A percentile compares a stretch with the other conserved stretches of the same genome.
phyloP scores from a whole-genome alignment of 2,329 filamentous ascomycete genomes.

The Pseudonectria buxi region DNA sequence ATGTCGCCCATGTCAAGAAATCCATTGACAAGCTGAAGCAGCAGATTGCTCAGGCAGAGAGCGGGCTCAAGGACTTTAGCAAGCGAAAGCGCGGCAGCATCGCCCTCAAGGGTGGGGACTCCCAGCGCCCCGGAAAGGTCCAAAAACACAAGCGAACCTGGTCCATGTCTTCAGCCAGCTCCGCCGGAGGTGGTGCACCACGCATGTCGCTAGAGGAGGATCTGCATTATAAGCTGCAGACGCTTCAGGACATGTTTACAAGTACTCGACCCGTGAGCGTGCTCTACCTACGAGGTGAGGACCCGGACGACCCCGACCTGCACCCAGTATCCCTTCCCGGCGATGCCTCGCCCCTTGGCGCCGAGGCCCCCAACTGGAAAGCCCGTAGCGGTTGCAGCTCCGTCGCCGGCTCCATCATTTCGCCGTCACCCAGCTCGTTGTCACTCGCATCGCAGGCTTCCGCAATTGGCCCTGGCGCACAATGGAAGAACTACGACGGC shows the following conservation, averaged over 20 bases:
- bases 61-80: conserved; percentile 58
- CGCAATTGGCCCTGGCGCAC: conserved; percentile 30
- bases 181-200: conserved; percentile 38
- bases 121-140: conserved; percentile 68
- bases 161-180: conserved; percentile 81
- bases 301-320: conserved; percentile 71
- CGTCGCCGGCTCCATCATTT: conserved; percentile 56
- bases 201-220: conserved; percentile 63
- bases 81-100: conserved; percentile 55
- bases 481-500: conserved; percentile 54
- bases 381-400: conserved; percentile 49
- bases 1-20: conserved; percentile 91
- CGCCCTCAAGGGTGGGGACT: conserved; percentile 38
- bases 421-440: conserved; percentile 58
- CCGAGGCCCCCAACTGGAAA: conserved; percentile 45
- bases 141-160: conserved; percentile 89
- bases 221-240: conserved; percentile 69
- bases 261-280: conserved; percentile 74
- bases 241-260: conserved; percentile 80
- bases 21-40: conserved; percentile 94
- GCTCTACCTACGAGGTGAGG: conserved; percentile 69
- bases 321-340: conserved; percentile 69
- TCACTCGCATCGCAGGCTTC: conserved; percentile 54
- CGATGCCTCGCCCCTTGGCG: conserved; percentile 52
- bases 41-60: conserved; percentile 75